Base-by-base conservation (phyloP, 2,329 filamentous ascomycete species). In the Fusarium scirpi region DNA sequence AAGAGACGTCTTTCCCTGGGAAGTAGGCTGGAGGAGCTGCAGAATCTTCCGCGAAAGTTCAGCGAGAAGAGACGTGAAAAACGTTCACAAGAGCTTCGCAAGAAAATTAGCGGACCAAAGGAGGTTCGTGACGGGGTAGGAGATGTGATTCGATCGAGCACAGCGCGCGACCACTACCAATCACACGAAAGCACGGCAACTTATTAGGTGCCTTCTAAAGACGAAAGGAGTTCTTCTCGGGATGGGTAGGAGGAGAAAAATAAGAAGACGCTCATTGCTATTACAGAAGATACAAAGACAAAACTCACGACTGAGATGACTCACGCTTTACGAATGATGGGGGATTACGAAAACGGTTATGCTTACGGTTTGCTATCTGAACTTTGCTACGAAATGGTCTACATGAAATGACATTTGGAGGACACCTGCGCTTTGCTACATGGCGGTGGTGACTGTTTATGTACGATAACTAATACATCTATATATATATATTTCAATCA, bases 31-130 rank as follows among this genome's bases (percentile, higher is more conserved):
- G 86, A 85, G 55, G 84, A 84, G 59, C 80, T 87, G 44, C 84
- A 85, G 46, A 86, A 85, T 27, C 77, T 91, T 6, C 84, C 86
- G 34, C 82, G 86, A 18, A 83, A 84, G 49, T 72, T 90, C 18
- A 89, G 86, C 73, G 89, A 91, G 72, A 84, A 83, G 68, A 82
- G 86, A 54, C 83, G 87, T 25, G 86, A 89, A 78, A 89, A 87
- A 78, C 81, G 89, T 54, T 85, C 84, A 24, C 83, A 86, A 62
- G 87, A 88, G 73, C 80, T 91, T 56, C 83, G 89, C 10, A 81
- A 85, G 69, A 90, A 84, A 77, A 91, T 91, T 46, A 89, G 87
- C 64, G 84, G 82, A 8, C 89, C 89, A 0, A 83, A 80, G 25
- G 86, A 88, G 73, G 86, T 89, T 22, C 80, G 87, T 27, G 87